Evolutionary conservation across 1,139 yeast species (phyloP), one percentile per base, ranked within the genome.

Genomic region (Candida dubliniensis): DNA sequence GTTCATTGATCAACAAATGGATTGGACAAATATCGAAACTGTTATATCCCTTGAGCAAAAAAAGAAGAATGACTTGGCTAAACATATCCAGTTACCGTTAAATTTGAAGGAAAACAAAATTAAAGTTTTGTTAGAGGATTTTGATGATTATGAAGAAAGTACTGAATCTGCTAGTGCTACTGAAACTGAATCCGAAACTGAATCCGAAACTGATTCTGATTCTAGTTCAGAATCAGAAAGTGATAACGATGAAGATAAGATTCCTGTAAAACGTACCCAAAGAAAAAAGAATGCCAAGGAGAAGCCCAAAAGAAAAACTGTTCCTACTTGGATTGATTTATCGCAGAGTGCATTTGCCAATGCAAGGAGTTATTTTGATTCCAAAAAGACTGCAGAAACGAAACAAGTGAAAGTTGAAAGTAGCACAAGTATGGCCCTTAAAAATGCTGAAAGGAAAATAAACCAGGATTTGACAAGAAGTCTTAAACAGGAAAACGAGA

Each of bases 21-120:
- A 93, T 60, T 93, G 99, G 99, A 77, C 81, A 30, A 87, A 89
- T 51, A 90, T 91, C 48, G 96, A 87, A 59, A 82, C 84, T 51
- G 68, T 84, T 45, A 82, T 93, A 43, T 69, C 76, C 43, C 74
- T 82, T 40, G 96, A 91, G 55, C 84, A 88, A 55, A 64, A 71
- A 2, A 77, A 84, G 51, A 84, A 84, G 0, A 87, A 86, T 55
- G 62, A 68, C 2, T 71, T 84, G 41, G 96, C 97, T 0, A 66
- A 69, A 34, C 57, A 74, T 44, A 84, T 91, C 43, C 71, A 74
- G 38, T 60, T 83, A 32, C 96, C 96, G 0, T 72, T 93, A 56
- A 82, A 89, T 44, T 71, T 93, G 58, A 72, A 74, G 40, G 81
- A 85, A 38, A 86, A 87, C 58, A 84, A 80, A 52, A 81, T 93